phyloP scores from a whole-genome alignment of 805 yeast species.

The Tetrapisispora fleetii region DNA sequence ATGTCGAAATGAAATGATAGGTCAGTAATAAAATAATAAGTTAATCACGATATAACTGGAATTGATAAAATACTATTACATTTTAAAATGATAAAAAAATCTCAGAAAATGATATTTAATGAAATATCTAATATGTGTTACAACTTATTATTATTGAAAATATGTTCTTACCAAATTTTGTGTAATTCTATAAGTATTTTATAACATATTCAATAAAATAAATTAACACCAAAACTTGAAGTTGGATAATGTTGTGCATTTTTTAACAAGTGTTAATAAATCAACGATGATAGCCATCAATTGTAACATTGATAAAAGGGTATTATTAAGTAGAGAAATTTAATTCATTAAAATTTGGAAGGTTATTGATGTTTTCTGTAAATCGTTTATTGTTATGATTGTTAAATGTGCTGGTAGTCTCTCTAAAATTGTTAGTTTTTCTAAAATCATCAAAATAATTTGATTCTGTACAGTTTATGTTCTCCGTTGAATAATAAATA shows the following conservation, averaged over 20 bases:
- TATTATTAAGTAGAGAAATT: neutral
- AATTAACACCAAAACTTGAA: neutral
- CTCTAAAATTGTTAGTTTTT: neutral
- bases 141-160: constrained; percentile 1
- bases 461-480: neutral
- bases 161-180: neutral
- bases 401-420: too few species aligned
- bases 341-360: neutral
- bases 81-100: too few species aligned
- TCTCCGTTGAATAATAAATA: neutral
- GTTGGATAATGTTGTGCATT: neutral
- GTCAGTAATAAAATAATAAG: too few species aligned
- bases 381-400: neutral
- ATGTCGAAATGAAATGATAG: neutral
- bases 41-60: too few species aligned
- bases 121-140: neutral
- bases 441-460: neutral
- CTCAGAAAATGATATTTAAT: too few species aligned
- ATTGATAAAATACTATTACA: too few species aligned
- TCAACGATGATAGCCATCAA: too few species aligned
- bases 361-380: neutral
- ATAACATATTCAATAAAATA: neutral
- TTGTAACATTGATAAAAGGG: neutral
- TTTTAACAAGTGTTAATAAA: neutral
- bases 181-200: too few species aligned